These are phyloP conservation scores for Tetrahymena borealis DNA, from an alignment of 73 alveolate genomes.

Conservation along the genomic window DNA sequence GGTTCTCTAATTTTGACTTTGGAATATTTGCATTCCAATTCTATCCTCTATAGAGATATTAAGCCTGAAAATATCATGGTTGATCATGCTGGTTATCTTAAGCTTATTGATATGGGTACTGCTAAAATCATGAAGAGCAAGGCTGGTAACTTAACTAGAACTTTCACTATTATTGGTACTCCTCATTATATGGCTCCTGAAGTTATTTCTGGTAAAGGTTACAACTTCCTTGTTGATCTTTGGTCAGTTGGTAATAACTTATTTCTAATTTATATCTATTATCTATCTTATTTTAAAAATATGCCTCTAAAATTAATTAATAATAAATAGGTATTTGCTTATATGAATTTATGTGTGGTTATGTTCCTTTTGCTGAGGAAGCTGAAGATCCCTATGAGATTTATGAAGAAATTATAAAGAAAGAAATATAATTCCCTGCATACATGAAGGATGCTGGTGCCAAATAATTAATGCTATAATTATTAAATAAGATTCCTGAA, in stretches of 20 bases:
- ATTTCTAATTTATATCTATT: neutral
- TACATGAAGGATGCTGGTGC: constrained; percentile 38
- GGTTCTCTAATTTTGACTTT: constrained; percentile 9
- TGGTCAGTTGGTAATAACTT: constrained; percentile 41
- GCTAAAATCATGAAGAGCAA: neutral
- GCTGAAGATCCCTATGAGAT: constrained; percentile 65
- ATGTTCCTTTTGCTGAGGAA: constrained; percentile 65
- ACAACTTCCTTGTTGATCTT: constrained; percentile 30
- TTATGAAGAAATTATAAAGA: constrained; percentile 41
- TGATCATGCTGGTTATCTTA: constrained; percentile 35
- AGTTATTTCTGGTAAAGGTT: constrained; percentile 46
- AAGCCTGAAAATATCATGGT: constrained; percentile 46
- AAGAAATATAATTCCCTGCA: constrained; percentile 24
- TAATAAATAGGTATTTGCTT: constrained; percentile 4
- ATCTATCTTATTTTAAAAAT: too few species aligned
- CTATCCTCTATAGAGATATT: constrained; percentile 34
- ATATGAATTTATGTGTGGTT: constrained; percentile 61
- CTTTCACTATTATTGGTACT: constrained; percentile 41
- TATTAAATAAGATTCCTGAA: constrained; percentile 31
- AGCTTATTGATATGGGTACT: constrained; percentile 43
- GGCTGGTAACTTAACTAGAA: constrained; percentile 6
- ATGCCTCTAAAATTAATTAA: too few species aligned
- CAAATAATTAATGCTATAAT: constrained; percentile 10
- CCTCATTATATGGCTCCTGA: constrained; percentile 54
- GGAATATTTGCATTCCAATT: constrained; percentile 33